Percentiles rank a stretch among this genome's conserved stretches.
Evolutionary conservation across 345 rosid genomes (phyloP).

Genomic region (Citrus inodora): DNA sequence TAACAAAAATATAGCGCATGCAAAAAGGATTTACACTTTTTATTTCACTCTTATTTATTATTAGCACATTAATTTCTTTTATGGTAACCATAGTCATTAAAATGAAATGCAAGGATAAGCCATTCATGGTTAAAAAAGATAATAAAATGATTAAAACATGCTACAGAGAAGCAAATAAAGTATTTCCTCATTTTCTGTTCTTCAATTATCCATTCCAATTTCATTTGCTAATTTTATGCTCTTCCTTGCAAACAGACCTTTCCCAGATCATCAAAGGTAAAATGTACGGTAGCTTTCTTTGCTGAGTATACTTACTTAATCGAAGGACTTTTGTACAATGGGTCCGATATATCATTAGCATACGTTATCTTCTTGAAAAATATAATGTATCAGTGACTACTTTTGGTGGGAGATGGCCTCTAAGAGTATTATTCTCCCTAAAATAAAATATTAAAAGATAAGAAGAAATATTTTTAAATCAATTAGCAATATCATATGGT

Average conservation of each 20-base stretch:
- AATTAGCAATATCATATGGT: too few relatives aligned
- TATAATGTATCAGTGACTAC: too few relatives aligned
- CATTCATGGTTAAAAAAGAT: background rate
- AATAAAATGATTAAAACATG: slow-evolving; percentile 25
- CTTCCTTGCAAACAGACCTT: slow-evolving; percentile 47
- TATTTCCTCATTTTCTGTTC: background rate
- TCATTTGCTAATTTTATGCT: background rate
- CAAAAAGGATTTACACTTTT: background rate
- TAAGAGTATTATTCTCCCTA: too few relatives aligned
- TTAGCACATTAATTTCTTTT: background rate
- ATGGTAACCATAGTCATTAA: background rate
- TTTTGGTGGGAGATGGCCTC: too few relatives aligned
- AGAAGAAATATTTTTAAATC: too few relatives aligned
- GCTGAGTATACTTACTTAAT: slow-evolving; percentile 53
- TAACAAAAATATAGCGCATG: background rate
- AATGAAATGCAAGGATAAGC: background rate
- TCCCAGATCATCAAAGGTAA: slow-evolving; percentile 48
- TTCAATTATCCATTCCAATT: background rate
- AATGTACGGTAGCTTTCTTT: slow-evolving; percentile 78
- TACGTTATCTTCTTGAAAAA: too few relatives aligned
- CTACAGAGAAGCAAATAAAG: slow-evolving; percentile 41
- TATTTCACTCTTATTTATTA: background rate
- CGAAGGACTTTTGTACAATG: background rate
- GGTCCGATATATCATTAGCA: slow-evolving; percentile 68
- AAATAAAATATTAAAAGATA: too few relatives aligned